phyloP scores from a whole-genome alignment of 2,329 filamentous ascomycete species.

The Aspergillus fijiensis region DNA sequence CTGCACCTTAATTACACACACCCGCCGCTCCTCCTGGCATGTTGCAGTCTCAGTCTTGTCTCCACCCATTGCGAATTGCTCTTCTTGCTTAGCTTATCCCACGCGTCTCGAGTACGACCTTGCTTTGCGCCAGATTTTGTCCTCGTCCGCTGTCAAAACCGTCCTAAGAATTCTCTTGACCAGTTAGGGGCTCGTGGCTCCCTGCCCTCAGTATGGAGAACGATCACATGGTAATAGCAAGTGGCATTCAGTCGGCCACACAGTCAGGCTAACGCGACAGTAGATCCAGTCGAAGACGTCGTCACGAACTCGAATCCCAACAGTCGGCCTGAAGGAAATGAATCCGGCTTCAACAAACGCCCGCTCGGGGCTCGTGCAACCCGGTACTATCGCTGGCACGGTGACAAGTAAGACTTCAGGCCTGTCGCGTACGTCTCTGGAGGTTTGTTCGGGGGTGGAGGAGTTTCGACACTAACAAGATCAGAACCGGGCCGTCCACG shows the following conservation, averaged over 20 bases:
- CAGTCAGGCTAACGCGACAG: slow-evolving; percentile 6
- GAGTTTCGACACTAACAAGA: slow-evolving; percentile 26
- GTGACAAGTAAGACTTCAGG: slow-evolving; percentile 50
- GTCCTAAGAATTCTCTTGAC: neutral
- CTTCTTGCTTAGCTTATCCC: slow-evolving; percentile 8
- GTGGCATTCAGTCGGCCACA: neutral
- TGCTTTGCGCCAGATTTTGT: neutral
- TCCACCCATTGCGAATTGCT: neutral
- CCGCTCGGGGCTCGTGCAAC: slow-evolving; percentile 45
- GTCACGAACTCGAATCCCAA: slow-evolving; percentile 34
- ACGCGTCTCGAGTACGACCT: neutral
- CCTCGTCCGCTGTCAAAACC: slow-evolving; percentile 1
- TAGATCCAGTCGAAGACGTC: slow-evolving; percentile 29
- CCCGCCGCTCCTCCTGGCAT: slow-evolving; percentile 14
- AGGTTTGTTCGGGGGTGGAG: slow-evolving; percentile 12
- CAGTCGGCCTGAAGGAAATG: slow-evolving; percentile 49
- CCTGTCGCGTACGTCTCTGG: slow-evolving; percentile 37
- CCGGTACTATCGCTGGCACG: slow-evolving; percentile 40
- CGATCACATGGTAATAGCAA: slow-evolving; percentile 31
- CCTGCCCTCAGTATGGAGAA: slow-evolving; percentile 29
- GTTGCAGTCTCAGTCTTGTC: slow-evolving; percentile 15
- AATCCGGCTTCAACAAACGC: slow-evolving; percentile 56
- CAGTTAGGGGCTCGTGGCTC: neutral
- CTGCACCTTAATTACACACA: neutral
- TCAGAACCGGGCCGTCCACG: slow-evolving; percentile 49